Conservation (phyloP, 2,329 filamentous ascomycete genomes). For the Colletotrichum spaethianum region DNA sequence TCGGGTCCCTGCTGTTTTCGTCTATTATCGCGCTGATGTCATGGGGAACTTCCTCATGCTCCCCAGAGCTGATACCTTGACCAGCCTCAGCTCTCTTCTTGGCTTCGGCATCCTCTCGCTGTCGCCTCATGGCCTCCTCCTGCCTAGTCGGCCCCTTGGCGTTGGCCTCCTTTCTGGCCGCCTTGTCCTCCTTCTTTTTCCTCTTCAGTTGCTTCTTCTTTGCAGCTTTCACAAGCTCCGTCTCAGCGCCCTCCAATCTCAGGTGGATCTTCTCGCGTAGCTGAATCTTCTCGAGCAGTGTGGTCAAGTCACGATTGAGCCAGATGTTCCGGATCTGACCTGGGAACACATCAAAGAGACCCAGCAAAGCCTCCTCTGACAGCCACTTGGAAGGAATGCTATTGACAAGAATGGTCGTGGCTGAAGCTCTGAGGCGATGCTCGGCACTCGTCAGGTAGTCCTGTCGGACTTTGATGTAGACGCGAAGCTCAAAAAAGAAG, state of each 20-base stretch:
- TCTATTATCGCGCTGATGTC: constrained; percentile 62
- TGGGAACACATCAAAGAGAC: constrained; percentile 95
- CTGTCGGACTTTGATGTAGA: constrained; percentile 94
- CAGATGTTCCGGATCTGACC: constrained; percentile 96
- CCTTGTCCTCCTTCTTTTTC: constrained; percentile 74
- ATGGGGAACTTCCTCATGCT: constrained; percentile 68
- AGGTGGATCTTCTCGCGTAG: constrained; percentile 79
- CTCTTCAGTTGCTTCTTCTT: constrained; percentile 85
- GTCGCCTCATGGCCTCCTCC: constrained; percentile 63
- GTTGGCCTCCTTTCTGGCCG: constrained; percentile 67
- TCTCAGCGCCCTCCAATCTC: constrained; percentile 85
- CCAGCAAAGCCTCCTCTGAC: constrained; percentile 82
- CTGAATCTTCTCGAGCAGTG: constrained; percentile 87
- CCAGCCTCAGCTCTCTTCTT: constrained; percentile 63
- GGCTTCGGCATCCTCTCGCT: constrained; percentile 65
- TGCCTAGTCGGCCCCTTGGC: constrained; percentile 65
- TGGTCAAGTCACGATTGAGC: constrained; percentile 92
- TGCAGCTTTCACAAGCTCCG: constrained; percentile 83
- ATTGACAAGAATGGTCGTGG: constrained; percentile 94
- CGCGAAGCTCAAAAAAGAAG: constrained; percentile 86
- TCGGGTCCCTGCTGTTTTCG: constrained; percentile 50
- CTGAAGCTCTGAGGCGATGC: constrained; percentile 92
- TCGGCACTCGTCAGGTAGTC: constrained; percentile 95
- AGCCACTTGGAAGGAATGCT: constrained; percentile 94
- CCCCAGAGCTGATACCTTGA: constrained; percentile 66